A percentile compares a stretch with the other conserved stretches of the same genome.
phyloP scores from a whole-genome alignment of 345 rosid genomes.

The Orychophragmus violaceus region DNA sequence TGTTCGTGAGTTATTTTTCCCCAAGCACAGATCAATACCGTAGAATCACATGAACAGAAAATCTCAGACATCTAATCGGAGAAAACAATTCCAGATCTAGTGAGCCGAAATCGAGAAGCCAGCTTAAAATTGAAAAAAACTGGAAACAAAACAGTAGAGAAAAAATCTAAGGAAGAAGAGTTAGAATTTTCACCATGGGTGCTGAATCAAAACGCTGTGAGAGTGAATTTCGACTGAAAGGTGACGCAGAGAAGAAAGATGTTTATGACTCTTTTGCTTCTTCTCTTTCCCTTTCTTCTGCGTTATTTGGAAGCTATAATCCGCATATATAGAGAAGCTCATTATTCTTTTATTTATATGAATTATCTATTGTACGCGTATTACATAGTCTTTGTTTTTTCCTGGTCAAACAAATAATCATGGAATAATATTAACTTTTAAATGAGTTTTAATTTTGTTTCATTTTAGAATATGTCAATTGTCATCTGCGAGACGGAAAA shows the following conservation, averaged over 20 bases:
- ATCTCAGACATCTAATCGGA: constrained; percentile 1
- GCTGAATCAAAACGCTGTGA: constrained; percentile 17
- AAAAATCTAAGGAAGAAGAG: background rate
- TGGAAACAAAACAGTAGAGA: background rate
- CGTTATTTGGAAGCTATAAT: constrained; percentile 23
- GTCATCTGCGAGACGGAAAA: background rate
- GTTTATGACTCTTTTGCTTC: constrained; percentile 11
- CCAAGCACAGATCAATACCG: background rate
- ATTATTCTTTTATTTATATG: background rate
- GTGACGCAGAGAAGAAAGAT: constrained; percentile 3
- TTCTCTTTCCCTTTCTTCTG: background rate
- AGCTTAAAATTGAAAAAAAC: background rate
- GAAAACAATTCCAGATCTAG: constrained; percentile 20
- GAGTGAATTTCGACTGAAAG: constrained; percentile 6
- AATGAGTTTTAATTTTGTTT: no score
- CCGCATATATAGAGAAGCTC: background rate
- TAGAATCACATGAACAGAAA: background rate
- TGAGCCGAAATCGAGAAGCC: constrained; percentile 2
- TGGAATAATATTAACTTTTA: background rate
- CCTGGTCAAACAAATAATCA: background rate
- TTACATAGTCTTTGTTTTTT: no score
- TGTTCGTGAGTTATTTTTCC: background rate
- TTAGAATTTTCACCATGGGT: constrained; percentile 12
- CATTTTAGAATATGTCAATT: background rate
- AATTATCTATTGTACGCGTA: background rate